Percentiles rank a stretch among this genome's conserved stretches.
phyloP scores from a whole-genome alignment of 1,284 basidiomycete species.

The Chalciporus sp. region DNA sequence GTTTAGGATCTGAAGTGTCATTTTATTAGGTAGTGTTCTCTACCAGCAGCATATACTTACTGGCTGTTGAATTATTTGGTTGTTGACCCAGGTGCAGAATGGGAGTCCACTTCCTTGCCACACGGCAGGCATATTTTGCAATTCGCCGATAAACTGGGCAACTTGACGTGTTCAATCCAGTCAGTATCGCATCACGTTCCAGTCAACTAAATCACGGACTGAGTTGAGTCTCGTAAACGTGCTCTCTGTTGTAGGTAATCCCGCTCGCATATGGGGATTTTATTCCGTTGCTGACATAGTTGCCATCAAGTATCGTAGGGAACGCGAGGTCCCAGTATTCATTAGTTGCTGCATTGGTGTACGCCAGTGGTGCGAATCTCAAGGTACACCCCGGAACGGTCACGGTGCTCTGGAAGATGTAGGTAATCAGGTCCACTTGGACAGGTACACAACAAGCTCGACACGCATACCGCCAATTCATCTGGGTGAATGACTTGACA shows the following conservation, averaged over 20 bases:
- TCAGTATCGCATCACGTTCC: not conserved
- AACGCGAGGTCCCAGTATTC: not conserved
- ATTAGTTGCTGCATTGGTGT: not conserved
- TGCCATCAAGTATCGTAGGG: not conserved
- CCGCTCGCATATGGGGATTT: not conserved
- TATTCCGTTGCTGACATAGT: not conserved
- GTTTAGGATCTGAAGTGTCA: not conserved
- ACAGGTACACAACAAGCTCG: too few species aligned
- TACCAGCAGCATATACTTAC: not conserved
- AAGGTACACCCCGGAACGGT: not conserved
- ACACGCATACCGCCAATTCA: not conserved
- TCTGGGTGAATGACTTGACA: not conserved
- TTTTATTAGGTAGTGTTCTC: not conserved
- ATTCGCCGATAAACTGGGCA: not conserved
- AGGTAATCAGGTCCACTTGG: too few species aligned
- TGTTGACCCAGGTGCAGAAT: slow-evolving; percentile 1
- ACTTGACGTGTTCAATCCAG: not conserved
- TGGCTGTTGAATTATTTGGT: not conserved
- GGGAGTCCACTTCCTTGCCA: not conserved
- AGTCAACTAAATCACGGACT: not conserved
- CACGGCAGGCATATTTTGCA: not conserved
- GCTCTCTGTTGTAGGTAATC: not conserved
- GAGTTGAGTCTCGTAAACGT: slow-evolving; percentile 3
- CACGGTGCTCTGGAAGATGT: not conserved
- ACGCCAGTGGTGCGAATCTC: not conserved